These are phyloP conservation scores for Tremella yokohamensis DNA, from an alignment of 768 basidiomycete species.

Conservation along the genomic window DNA sequence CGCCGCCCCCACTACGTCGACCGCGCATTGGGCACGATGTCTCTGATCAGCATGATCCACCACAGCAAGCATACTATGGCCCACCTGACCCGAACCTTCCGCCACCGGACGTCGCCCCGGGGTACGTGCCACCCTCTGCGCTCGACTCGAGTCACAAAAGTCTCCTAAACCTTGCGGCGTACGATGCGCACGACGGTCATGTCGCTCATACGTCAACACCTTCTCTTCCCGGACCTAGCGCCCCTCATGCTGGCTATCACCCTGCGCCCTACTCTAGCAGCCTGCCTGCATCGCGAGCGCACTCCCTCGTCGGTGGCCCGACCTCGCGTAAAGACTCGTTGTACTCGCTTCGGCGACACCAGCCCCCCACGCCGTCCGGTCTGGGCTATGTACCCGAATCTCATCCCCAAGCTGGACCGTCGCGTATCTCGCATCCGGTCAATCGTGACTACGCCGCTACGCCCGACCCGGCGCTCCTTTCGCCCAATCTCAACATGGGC, in stretches of 20 bases:
- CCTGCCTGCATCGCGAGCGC: slow-evolving; percentile 23
- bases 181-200: background rate
- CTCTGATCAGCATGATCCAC: background rate
- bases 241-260: background rate
- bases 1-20: slow-evolving; percentile 15
- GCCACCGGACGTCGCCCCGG: slow-evolving; percentile 37
- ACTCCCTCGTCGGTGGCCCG: slow-evolving; percentile 18
- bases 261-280: too few relatives aligned
- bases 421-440: slow-evolving; percentile 13
- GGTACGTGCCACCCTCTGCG: slow-evolving; percentile 36
- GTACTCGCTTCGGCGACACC: slow-evolving; percentile 25
- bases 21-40: too few relatives aligned
- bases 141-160: slow-evolving; percentile 35
- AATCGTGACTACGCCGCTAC: slow-evolving; percentile 20
- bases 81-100: slow-evolving; percentile 31
- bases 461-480: slow-evolving; percentile 14
- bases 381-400: slow-evolving; percentile 11
- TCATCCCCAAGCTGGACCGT: background rate
- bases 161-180: slow-evolving; percentile 26
- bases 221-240: background rate
- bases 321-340: slow-evolving; percentile 20
- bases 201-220: slow-evolving; percentile 1
- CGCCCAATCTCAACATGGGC: slow-evolving; percentile 16
- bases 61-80: slow-evolving; percentile 12
- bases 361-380: background rate